Evolutionary conservation across 352 stramenopile species (phyloP).

Genomic region (Pythium utonaiense): DNA sequence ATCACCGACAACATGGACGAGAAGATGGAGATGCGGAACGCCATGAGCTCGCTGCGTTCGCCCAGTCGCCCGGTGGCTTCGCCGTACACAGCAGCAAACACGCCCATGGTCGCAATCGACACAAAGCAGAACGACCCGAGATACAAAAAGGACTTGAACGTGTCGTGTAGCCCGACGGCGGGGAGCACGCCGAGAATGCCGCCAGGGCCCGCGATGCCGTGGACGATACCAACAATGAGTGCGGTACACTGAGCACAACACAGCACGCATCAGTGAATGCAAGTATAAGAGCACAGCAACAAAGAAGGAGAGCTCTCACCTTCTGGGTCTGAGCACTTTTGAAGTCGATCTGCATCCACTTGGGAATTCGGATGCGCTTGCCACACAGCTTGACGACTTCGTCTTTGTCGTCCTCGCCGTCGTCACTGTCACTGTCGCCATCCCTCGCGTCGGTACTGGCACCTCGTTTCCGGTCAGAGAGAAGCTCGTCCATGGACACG

Average conservation of each 20-base stretch:
- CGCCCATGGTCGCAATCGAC: slow-evolving; percentile 73
- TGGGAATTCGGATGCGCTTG: slow-evolving; percentile 16
- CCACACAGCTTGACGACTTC: slow-evolving; percentile 38
- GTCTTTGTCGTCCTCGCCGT: slow-evolving; percentile 21
- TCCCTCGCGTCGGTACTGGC: slow-evolving; percentile 15
- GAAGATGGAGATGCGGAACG: slow-evolving; percentile 40
- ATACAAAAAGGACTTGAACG: slow-evolving; percentile 46
- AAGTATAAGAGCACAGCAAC: too few species aligned
- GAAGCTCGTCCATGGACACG: slow-evolving; percentile 47
- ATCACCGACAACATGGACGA: slow-evolving; percentile 33
- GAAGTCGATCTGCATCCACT: slow-evolving; percentile 52
- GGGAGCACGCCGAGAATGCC: slow-evolving; percentile 66
- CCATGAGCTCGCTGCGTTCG: slow-evolving; percentile 25
- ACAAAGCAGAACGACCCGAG: slow-evolving; percentile 68
- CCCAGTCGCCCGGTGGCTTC: slow-evolving; percentile 30
- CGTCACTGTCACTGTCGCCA: slow-evolving; percentile 2
- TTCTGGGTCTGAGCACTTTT: slow-evolving; percentile 76
- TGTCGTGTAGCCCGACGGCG: slow-evolving; percentile 59
- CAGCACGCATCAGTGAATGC: too few species aligned
- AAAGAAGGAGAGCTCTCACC: slow-evolving; percentile 34
- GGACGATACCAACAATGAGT: slow-evolving; percentile 56
- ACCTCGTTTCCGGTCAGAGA: slow-evolving; percentile 11
- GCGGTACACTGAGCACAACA: slow-evolving; percentile 46
- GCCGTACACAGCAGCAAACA: slow-evolving; percentile 63
- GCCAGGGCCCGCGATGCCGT: slow-evolving; percentile 60